A percentile compares a stretch with the other conserved stretches of the same genome.
These are phyloP conservation scores for Penicillium canescens DNA, from an alignment of 495 filamentous ascomycete genomes.

Conservation along the genomic window DNA sequence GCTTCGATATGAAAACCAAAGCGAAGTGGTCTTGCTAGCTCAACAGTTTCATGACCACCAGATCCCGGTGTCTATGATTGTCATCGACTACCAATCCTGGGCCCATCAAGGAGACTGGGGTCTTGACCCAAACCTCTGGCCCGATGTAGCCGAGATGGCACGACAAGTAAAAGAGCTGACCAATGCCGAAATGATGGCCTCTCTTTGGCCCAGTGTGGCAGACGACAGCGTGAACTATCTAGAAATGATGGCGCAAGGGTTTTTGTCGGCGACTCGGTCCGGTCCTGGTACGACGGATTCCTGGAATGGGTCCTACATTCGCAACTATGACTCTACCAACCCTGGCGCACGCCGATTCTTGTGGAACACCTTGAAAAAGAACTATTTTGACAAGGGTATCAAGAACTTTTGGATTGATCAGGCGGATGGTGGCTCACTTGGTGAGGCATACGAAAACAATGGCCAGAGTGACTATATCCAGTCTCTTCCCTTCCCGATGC, in stretches of 20 bases:
- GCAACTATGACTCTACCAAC: slow-evolving; percentile 35
- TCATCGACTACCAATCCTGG: slow-evolving; percentile 38
- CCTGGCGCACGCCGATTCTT: slow-evolving; percentile 19
- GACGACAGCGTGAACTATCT: slow-evolving; percentile 31
- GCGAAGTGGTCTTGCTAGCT: slow-evolving; percentile 24
- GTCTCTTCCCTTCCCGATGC: slow-evolving; percentile 25
- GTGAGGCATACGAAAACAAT: slow-evolving; percentile 34
- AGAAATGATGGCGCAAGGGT: slow-evolving; percentile 28
- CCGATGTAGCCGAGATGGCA: slow-evolving; percentile 23
- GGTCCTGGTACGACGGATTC: slow-evolving; percentile 30
- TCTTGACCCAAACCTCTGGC: slow-evolving; percentile 28
- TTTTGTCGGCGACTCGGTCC: slow-evolving; percentile 25
- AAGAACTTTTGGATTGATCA: slow-evolving; percentile 37
- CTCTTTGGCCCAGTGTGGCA: slow-evolving; percentile 33
- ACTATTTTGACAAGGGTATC: slow-evolving; percentile 30
- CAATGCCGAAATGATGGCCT: slow-evolving; percentile 34
- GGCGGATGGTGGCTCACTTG: slow-evolving; percentile 31
- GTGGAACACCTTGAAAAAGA: slow-evolving; percentile 25
- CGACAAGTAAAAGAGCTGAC: slow-evolving; percentile 28
- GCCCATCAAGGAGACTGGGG: slow-evolving; percentile 36
- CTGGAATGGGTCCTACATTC: slow-evolving; percentile 34
- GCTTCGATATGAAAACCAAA: slow-evolving; percentile 35
- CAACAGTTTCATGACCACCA: slow-evolving; percentile 18
- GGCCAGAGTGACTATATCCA: slow-evolving; percentile 30
- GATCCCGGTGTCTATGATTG: slow-evolving; percentile 31